A percentile compares a stretch with the other conserved stretches of the same genome.
Evolutionary conservation across 805 yeast genomes (phyloP).

Genomic region (Kockiozyma suomiensis): DNA sequence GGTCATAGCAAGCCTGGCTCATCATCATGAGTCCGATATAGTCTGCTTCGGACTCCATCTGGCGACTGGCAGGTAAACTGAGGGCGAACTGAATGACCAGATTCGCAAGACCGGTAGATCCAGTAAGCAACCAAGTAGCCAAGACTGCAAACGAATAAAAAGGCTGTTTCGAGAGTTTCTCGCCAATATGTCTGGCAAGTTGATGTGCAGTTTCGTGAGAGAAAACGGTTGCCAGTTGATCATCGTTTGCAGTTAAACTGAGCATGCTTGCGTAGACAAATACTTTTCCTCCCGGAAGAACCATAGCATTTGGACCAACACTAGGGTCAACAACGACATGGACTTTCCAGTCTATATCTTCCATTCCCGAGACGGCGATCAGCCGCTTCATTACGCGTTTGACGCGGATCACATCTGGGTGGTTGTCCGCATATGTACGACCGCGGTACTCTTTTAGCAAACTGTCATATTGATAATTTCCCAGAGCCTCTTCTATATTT

Average conservation of each 20-base stretch:
- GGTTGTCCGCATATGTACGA: constrained; percentile 59
- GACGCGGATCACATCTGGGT: constrained; percentile 63
- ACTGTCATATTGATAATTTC: constrained; percentile 51
- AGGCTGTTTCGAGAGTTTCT: constrained; percentile 77
- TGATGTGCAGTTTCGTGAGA: constrained; percentile 95
- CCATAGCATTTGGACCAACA: constrained; percentile 94
- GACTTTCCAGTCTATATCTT: constrained; percentile 65
- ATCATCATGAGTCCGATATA: constrained; percentile 88
- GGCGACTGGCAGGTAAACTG: constrained; percentile 83
- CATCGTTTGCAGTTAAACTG: constrained; percentile 76
- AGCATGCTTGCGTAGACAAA: constrained; percentile 82
- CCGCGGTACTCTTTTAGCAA: constrained; percentile 57
- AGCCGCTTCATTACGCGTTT: constrained; percentile 64
- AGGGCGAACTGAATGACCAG: constrained; percentile 54
- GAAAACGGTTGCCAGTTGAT: constrained; percentile 92
- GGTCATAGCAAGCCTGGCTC: constrained; percentile 86
- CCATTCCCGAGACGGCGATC: constrained; percentile 46
- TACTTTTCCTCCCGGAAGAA: constrained; percentile 93
- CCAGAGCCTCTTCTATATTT: constrained; percentile 24
- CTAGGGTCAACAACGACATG: constrained; percentile 72
- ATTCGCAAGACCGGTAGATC: constrained; percentile 50
- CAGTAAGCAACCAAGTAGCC: constrained; percentile 61
- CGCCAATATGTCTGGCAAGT: constrained; percentile 88
- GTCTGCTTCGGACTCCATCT: constrained; percentile 96
- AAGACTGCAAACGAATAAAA: constrained; percentile 59